These are phyloP conservation scores for Lichtheimia ramosa DNA, from an alignment of 371 early-diverging fungal genomes.

Conservation along the genomic window DNA sequence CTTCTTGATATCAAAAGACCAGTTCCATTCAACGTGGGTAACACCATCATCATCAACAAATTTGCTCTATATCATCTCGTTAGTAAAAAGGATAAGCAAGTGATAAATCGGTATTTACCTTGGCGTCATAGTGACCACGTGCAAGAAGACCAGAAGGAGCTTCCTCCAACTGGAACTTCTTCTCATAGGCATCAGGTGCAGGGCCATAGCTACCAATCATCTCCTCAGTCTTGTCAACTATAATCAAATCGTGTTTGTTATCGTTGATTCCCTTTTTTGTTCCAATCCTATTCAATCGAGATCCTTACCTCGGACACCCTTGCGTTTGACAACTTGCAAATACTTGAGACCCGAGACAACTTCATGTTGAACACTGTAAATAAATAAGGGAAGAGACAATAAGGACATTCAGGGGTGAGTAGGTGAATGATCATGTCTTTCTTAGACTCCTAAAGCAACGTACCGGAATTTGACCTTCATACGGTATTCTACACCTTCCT, in stretches of 20 bases:
- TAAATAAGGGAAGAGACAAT: conserved; percentile 1
- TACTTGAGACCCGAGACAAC: conserved; percentile 95
- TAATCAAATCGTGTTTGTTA: too few species aligned
- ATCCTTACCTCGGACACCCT: conserved; percentile 67
- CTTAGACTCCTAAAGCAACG: background rate
- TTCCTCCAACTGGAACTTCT: conserved; percentile 82
- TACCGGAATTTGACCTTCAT: conserved; percentile 90
- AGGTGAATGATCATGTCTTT: too few species aligned
- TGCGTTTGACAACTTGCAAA: conserved; percentile 90
- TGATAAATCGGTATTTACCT: conserved; percentile 30
- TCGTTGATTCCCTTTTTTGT: background rate
- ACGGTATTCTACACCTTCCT: conserved; percentile 93
- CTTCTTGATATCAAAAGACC: conserved; percentile 73
- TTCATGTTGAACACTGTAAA: conserved; percentile 83
- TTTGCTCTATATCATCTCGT: conserved; percentile 33
- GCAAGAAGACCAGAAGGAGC: conserved; percentile 92
- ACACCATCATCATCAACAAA: conserved; percentile 66
- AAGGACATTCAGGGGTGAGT: background rate
- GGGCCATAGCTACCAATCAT: conserved; percentile 98
- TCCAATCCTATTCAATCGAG: background rate
- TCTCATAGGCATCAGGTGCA: conserved; percentile 70
- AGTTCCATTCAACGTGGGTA: conserved; percentile 63
- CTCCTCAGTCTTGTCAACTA: conserved; percentile 91
- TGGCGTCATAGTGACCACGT: conserved; percentile 88
- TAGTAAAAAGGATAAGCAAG: background rate